Percentiles rank a stretch among this genome's conserved stretches.
Conservation (phyloP, 306 rosid genomes). For the Castanopsis chinensis region DNA sequence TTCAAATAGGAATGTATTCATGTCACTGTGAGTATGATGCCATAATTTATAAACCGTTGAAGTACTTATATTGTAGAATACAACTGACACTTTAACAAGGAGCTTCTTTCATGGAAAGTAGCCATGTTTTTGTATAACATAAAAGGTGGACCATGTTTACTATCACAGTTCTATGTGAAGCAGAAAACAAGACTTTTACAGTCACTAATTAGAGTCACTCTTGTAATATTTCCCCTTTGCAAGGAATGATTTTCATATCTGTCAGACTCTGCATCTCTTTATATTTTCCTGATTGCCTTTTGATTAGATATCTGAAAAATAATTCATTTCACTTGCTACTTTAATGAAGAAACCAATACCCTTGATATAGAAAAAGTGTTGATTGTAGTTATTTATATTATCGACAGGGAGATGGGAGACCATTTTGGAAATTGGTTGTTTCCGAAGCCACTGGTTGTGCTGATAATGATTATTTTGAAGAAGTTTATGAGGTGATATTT, state of each 20-base stretch:
- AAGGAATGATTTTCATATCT: not conserved
- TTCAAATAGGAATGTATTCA: not conserved
- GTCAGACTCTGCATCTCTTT: not conserved
- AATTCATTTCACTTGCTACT: not conserved
- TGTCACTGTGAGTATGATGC: not conserved
- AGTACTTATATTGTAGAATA: not conserved
- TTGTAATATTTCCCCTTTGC: not conserved
- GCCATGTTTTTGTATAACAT: not conserved
- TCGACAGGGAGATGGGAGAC: slow-evolving; percentile 92
- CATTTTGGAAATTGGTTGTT: slow-evolving; percentile 94
- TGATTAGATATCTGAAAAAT: not conserved
- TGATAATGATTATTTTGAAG: slow-evolving; percentile 72
- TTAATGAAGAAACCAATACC: not conserved
- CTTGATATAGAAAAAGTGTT: not conserved
- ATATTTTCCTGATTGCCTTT: not conserved
- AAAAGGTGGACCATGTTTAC: not conserved
- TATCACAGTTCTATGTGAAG: not conserved
- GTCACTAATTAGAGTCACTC: not conserved
- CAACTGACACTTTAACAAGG: not conserved
- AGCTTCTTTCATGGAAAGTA: not conserved
- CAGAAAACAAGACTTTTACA: not conserved
- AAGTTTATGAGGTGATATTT: slow-evolving; percentile 72
- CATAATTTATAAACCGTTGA: not conserved
- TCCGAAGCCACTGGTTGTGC: slow-evolving; percentile 91
- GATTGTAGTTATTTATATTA: slow-evolving; percentile 3